Base-by-base conservation (phyloP, 2,329 filamentous ascomycete genomes). In the Chaetomium strumarium region DNA sequence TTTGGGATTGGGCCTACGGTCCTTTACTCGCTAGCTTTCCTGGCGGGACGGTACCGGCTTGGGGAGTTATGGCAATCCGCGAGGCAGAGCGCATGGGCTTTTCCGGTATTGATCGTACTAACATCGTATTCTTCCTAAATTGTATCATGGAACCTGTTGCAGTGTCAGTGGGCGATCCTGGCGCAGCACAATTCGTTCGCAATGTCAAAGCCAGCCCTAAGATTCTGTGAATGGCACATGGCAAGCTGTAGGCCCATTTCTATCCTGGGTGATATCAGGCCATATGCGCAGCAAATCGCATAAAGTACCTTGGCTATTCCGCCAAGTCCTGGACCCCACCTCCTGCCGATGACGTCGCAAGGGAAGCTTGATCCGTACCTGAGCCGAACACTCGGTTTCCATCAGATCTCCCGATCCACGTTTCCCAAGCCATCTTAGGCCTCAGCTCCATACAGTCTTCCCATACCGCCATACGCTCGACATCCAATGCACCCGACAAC, bases 71-170 rank as follows among this genome's bases (percentile, higher is more conserved):
- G 31, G 41, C 1, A 16, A 7, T 29, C 34, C 9, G 12, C 13
- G 37, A 19, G 46, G 37, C 6, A 36, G 52, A 24, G 39, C n/a
- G 45, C 44, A 36, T 45, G 19, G 29, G 36, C 17, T 46, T 49
- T 49, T 16, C 19, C 45, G 46, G 37, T 55, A 45, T 42, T 38
- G 37, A 38, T 46, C 45, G 45, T 38, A 38, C 34, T 36, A 49
- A 40, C 19, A 11, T 29, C 49, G 53, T 55, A 52, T 29, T 38
- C n/a, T 49, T 20, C 49, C 29, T 49, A 49, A 36, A 13, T 14
- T 46, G 49, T 46, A 49, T 51, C 33, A 17, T 14, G 43, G 36
- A 3, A 31, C 24, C n/a, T 24, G 24, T 24, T 24, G 24, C 24
- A 24, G 4, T 24, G 24, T 24, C 24, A 7, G 24, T 24, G 24